Evolutionary conservation across 225 moss, liverwort and hornwort species (phyloP), one percentile per base, ranked within the genome.

Genomic region (Antitrichia curtipendula): DNA sequence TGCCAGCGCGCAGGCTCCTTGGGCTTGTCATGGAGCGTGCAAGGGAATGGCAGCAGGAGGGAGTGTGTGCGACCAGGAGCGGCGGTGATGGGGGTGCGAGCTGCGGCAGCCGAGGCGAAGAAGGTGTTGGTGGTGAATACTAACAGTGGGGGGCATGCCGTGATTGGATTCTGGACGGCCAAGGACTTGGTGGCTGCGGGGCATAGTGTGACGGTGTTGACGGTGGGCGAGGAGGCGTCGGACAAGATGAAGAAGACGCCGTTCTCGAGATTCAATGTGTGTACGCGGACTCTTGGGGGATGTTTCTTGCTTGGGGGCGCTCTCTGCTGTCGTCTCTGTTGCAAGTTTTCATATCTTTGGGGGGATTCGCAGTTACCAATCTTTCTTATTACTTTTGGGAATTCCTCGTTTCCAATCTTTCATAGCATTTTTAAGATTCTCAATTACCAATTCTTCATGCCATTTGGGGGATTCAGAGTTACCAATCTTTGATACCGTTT

Each of bases 211-310:
- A 95, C 96, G 16, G 86, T 99, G 63, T 31, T 99, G 84, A 99
- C 97, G 22, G 93, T 99, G 40, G 99, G 99, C 78, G 99, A 99
- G 89, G 94, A 97, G 85, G 40, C 93, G 27, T 99, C 97, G 5
- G 95, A 96, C 82, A 97, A 97, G 90, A 99, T 96, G 93, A 99
- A 99, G 94, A 99, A 99, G 90, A 88, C 91, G 12, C 99, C 97
- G 16, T 99, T 96, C 89, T 95, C 95, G 84, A 91, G 96, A 43
- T 99, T 96, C 92, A 94, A 94, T 90, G 98, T 97, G 87, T 29
- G 82, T 52, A 12, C 8, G 32, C 76, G 12, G 25, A 58, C 7
- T 41, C 73, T 22, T 52, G 54, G 59, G 52, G 16, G 31, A 50
- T 36, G 12, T 84, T 70, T 76, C 54, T 47, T 8, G 62, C 60